phyloP scores from a whole-genome alignment of 371 early-diverging fungal genomes.

The Aphelidium insulamus region DNA sequence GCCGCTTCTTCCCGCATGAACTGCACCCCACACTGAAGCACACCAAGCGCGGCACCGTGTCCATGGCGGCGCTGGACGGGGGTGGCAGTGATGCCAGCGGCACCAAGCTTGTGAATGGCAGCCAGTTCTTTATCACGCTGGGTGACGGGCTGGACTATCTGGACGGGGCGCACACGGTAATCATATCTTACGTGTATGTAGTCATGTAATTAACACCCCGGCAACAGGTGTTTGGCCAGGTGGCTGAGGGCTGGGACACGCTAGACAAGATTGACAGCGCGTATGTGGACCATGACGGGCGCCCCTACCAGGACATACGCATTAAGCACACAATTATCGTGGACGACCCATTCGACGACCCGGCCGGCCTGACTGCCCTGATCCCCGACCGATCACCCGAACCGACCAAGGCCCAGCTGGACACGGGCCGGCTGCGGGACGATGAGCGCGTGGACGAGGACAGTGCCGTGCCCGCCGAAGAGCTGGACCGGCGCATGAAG shows the following conservation, averaged over 20 bases:
- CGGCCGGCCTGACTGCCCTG: conserved; percentile 29
- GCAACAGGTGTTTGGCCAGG: conserved; percentile 90
- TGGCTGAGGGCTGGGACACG: conserved; percentile 82
- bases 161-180: conserved; percentile 90
- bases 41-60: conserved; percentile 48
- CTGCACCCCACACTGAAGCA: conserved; percentile 73
- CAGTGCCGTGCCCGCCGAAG: conserved; percentile 37
- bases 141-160: conserved; percentile 63
- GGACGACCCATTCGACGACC: conserved; percentile 84
- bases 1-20: conserved; percentile 53
- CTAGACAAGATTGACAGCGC: conserved; percentile 55
- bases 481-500: conserved; percentile 34
- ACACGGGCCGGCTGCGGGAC: conserved; percentile 49
- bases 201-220: no score
- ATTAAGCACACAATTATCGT: conserved; percentile 80
- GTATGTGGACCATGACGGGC: conserved; percentile 39
- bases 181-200: no score
- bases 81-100: background rate
- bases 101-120: conserved; percentile 10
- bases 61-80: conserved; percentile 47
- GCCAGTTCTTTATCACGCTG: conserved; percentile 94
- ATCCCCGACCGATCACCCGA: conserved; percentile 54
- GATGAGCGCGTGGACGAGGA: conserved; percentile 35
- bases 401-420: conserved; percentile 56
- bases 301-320: conserved; percentile 70